These are phyloP conservation scores for Flaveria ramosissima DNA, from an alignment of 129 eudicot genomes.

Conservation along the genomic window DNA sequence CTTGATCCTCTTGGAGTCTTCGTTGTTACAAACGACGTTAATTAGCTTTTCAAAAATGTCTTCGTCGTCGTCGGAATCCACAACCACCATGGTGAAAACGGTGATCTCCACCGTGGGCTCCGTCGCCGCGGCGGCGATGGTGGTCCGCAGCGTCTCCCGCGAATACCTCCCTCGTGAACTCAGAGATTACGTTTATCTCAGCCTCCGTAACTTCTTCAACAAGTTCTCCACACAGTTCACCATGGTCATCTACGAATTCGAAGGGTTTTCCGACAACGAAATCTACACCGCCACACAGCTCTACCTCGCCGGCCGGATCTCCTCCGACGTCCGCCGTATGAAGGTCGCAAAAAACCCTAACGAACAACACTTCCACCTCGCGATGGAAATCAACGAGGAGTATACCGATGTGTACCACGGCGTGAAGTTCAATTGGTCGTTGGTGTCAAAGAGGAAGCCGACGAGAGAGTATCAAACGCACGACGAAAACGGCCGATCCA, in stretches of 20 bases:
- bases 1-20: too few species aligned
- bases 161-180: background rate
- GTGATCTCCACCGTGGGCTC: constrained; percentile 12
- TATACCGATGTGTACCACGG: constrained; percentile 30
- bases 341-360: constrained; percentile 43
- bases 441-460: constrained; percentile 32
- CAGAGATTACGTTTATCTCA: constrained; percentile 34
- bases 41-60: background rate
- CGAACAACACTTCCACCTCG: constrained; percentile 38
- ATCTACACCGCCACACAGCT: constrained; percentile 56
- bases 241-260: constrained; percentile 49
- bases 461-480: constrained; percentile 15
- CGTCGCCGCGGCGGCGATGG: constrained; percentile 24
- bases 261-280: constrained; percentile 52
- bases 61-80: constrained; percentile 25
- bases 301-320: constrained; percentile 57
- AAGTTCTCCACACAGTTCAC: constrained; percentile 35
- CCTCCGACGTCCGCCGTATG: constrained; percentile 42
- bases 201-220: constrained; percentile 36
- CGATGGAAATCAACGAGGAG: constrained; percentile 44
- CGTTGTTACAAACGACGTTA: background rate
- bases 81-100: constrained; percentile 1
- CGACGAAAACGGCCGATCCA: constrained; percentile 1
- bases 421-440: constrained; percentile 42
- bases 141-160: constrained; percentile 13